Evolutionary conservation across 108 stramenopile genomes (phyloP).

Genomic region (Aurantiochytrium sp.): DNA sequence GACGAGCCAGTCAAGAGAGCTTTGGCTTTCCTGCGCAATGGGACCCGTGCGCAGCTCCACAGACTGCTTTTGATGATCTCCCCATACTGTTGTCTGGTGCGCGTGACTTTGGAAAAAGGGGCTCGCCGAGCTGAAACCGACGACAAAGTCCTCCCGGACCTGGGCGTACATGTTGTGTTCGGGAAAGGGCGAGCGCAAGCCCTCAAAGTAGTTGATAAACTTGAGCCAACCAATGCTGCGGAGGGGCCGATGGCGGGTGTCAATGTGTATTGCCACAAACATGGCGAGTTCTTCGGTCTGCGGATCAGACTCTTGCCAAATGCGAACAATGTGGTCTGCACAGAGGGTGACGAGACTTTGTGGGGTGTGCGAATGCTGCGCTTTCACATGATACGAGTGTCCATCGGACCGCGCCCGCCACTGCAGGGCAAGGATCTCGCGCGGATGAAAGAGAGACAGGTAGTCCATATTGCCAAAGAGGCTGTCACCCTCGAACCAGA

Average conservation of each 20-base stretch:
- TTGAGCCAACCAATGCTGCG: conserved; percentile 11
- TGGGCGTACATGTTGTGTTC: background rate
- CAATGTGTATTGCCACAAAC: background rate
- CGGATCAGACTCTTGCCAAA: conserved; percentile 15
- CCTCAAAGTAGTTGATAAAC: conserved; percentile 13
- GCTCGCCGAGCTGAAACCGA: background rate
- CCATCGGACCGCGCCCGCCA: background rate
- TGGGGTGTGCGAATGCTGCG: background rate
- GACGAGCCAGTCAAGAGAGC: conserved; percentile 10
- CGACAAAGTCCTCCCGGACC: background rate
- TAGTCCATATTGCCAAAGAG: background rate
- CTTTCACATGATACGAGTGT: background rate
- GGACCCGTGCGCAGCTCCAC: background rate
- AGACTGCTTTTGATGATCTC: background rate
- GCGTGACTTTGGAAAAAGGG: background rate
- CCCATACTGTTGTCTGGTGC: background rate
- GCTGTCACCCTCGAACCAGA: conserved; percentile 15
- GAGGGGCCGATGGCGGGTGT: background rate
- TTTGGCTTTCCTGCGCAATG: background rate
- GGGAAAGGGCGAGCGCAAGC: conserved; percentile 3
- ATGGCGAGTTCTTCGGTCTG: background rate
- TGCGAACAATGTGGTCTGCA: background rate
- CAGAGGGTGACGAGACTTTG: conserved; percentile 8
- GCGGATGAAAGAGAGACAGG: background rate
- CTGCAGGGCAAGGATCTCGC: background rate